Base-by-base conservation (phyloP, 2,329 filamentous ascomycete species). In the Claviceps sorghi region DNA sequence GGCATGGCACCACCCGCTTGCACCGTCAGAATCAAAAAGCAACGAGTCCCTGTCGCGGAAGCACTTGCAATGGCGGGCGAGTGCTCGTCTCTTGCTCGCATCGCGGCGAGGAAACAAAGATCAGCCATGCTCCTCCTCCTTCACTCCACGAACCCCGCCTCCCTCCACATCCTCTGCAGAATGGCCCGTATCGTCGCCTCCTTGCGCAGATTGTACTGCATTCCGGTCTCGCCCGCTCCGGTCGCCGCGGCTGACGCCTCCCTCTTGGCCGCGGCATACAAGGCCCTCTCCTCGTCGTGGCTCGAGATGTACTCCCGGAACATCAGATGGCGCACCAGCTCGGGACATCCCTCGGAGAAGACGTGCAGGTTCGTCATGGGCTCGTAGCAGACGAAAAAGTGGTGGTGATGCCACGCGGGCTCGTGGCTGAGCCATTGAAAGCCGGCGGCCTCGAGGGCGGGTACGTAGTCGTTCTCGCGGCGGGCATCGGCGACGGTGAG, bases 291-390 rank as follows among this genome's bases (percentile, higher is more conserved):
- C 4, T 62, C 66, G 9, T 61, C 54, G 48, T 66, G 58, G 48
- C 58, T 56, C n/a, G 49, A 54, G 50, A 75, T 56, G 67, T 68
- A 72, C 17, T 73, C 67, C 19, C 70, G 61, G 59, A 75, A 70
- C 38, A 72, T 64, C 11, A 59, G 58, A 58, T 75, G 71, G 5
- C 71, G 60, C 40, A 59, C 60, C 10, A 64, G 60, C 57, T 76
- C 74, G 0, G 70, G 63, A 22, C 61, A 68, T 1, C 65, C 65
- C 1, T 67, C 67, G 0, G 72, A 69, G 57, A 67, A 78, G 42
- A 78, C 71, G 55, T 78, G 75, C 50, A 78, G 45, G 56, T 77
- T 77, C 2, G 63, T 58, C 1, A 65, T 60, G 0, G 68, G 67
- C 51, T 67, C 64, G 36, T 65, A 59, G 21, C 50, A 53, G 53